Base-by-base conservation (phyloP, 768 basidiomycete genomes). In the Sistotremastrum niveocremeum region DNA sequence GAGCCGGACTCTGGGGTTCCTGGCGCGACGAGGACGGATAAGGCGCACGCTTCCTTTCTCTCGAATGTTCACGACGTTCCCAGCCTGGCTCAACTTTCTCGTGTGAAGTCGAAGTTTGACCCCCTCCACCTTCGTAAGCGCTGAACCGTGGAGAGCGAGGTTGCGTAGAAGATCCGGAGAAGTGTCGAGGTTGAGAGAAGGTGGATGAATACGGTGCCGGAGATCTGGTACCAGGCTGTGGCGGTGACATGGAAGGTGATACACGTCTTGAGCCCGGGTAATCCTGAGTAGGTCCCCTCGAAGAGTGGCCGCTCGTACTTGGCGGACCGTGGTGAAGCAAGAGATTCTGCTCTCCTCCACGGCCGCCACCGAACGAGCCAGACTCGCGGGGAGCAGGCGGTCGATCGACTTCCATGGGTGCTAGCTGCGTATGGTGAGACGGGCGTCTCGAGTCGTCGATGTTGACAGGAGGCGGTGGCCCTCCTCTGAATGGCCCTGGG, bases 401-500 rank as follows among this genome's bases (percentile, higher is more conserved):
- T 5, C 76, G 69, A 45, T 83, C 80, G 6, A 82, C 70, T 9
- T 77, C 76, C 85, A 89, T 89, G 0, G 85, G 84, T 4, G 84
- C 85, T 28, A 89, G 67, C 2, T 74, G 80, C 0, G 81, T 75
- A 50, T 84, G 82, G 28, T 45, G 35, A 2, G 37, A 39, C 11
- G 29, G 30, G 11, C 52, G 29, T 9, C 51, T n/a, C 39, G 37
- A n/a, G 6, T 88, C 86, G 49, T 87, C 84, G 6, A 88, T 62
- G 44, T 84, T 71, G 37, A 88, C 80, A 7, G 86, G 85, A 5
- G 86, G 85, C 0, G 85, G 86, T 3, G 84, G 81, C 2, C 84
- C 83, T 34, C 85, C 85, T 50, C 86, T 66, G 67, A 87, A 89
- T 8, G 86, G 86, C 11, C 76, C 74, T 0, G 83, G 80, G 1